Evolutionary conservation across 2,329 filamentous ascomycete genomes (phyloP).

Genomic region (Coniochaeta hoffmannii): DNA sequence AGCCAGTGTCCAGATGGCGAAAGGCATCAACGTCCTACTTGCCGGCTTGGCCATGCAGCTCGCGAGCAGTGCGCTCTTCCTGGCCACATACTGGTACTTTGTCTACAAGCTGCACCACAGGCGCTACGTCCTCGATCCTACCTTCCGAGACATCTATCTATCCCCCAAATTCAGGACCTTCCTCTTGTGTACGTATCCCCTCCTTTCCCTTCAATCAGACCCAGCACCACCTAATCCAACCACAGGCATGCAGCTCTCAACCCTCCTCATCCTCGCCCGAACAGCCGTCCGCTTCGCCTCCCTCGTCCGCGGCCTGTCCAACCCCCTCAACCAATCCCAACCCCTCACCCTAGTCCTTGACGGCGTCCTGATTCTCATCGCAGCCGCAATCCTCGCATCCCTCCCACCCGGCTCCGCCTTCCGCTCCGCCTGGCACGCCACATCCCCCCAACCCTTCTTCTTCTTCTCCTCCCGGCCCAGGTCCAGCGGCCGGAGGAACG

Average conservation of each 20-base stretch:
- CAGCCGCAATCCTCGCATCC: conserved; percentile 25
- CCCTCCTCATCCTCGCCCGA: conserved; percentile 29
- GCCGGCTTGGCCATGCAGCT: conserved; percentile 38
- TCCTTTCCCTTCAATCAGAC: too few species aligned
- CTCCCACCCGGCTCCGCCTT: conserved; percentile 32
- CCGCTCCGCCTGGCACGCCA: conserved; percentile 30
- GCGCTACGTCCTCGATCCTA: conserved; percentile 29
- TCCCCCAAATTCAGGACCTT: conserved; percentile 35
- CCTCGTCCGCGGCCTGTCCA: conserved; percentile 26
- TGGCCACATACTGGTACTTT: conserved; percentile 31
- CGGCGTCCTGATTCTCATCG: conserved; percentile 30
- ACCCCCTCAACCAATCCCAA: conserved; percentile 29
- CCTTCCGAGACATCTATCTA: conserved; percentile 30
- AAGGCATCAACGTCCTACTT: conserved; percentile 31
- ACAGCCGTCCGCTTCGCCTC: conserved; percentile 34
- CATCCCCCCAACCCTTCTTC: conserved; percentile 28
- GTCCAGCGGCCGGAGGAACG: not conserved
- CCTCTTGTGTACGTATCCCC: conserved; percentile 30
- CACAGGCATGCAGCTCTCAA: conserved; percentile 28
- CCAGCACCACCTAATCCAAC: not conserved
- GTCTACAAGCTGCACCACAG: conserved; percentile 29
- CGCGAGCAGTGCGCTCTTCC: conserved; percentile 29
- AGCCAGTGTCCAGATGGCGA: conserved; percentile 16
- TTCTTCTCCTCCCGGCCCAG: not conserved
- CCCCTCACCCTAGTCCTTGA: conserved; percentile 29